Base-by-base conservation (phyloP, 1,139 yeast genomes). In the Starmera stellimalicola region DNA sequence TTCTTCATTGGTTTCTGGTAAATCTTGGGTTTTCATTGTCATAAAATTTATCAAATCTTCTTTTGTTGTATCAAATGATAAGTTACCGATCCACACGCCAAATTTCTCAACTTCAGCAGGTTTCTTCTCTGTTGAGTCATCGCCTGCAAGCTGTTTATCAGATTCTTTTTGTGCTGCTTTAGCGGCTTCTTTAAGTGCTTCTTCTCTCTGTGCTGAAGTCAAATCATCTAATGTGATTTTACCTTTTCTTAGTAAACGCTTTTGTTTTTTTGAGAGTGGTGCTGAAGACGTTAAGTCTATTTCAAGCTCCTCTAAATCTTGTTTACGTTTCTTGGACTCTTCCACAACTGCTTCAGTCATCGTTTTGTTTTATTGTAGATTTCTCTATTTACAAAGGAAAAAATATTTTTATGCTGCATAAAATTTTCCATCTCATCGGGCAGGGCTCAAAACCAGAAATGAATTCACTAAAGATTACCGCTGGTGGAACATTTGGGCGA, bases 71-170 rank as follows among this genome's bases (percentile, higher is more conserved):
- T 83, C 93, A 49, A 81, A 93, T 0, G 95, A 70, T 44, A 93
- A 59, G 54, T 91, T 93, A 31, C 98, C 98, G 30, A 91, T 72
- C 98, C 98, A 91, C 18, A 87, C 93, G 30, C 94, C 94, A 48
- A 63, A 75, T 36, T 68, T 71, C 18, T 39, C 32, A 29, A 34
- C 40, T 31, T 36, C 29, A 25, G 24, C 31, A 18, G 27, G 37
- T 8, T 35, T 35, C 16, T 37, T 37, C 19, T 41, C 43, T 10
- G 33, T 35, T n/a, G 36, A 37, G 3, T 33, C 36, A 17, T 49
- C 35, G 38, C 41, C 25, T 10, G 40, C 52, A 16, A 43, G 35
- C 43, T 55, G 57, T 42, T 37, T 37, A 18, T 34, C 40, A 32
- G 41, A 37, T 30, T 38, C 32, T 26, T 36, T 45, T 33, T 16